phyloP scores from a whole-genome alignment of 352 stramenopile genomes.

The Phytophthora quininea region DNA sequence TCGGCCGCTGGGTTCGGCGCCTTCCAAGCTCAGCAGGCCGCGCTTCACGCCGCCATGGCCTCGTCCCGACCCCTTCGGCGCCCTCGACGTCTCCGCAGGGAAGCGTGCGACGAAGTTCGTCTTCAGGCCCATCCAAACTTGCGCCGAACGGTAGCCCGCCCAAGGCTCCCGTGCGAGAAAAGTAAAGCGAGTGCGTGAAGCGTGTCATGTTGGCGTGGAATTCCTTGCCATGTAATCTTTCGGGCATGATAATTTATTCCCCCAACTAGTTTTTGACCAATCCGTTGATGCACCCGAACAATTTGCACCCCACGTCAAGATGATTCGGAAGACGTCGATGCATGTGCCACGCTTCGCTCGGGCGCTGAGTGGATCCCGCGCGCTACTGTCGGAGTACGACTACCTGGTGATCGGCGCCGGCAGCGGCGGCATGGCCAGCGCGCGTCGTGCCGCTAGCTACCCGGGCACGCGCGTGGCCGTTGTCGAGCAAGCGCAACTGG shows the following conservation, averaged over 20 bases:
- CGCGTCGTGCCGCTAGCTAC: slow-evolving; percentile 87
- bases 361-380: slow-evolving; percentile 17
- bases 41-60: slow-evolving; percentile 45
- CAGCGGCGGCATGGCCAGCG: slow-evolving; percentile 92
- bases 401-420: slow-evolving; percentile 93
- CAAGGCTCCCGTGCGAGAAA: slow-evolving; percentile 19
- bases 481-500: slow-evolving; percentile 90
- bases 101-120: slow-evolving; percentile 12
- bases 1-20: slow-evolving; percentile 60
- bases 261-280: slow-evolving; percentile 23
- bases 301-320: slow-evolving; percentile 9
- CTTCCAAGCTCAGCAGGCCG: slow-evolving; percentile 62
- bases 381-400: slow-evolving; percentile 57
- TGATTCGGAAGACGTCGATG: slow-evolving; percentile 18
- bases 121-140: slow-evolving; percentile 5
- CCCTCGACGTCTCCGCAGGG: slow-evolving; percentile 26
- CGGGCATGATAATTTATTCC: slow-evolving; percentile 31
- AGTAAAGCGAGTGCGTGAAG: slow-evolving; percentile 23
- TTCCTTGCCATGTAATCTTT: background rate
- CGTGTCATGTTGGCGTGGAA: slow-evolving; percentile 15
- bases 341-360: slow-evolving; percentile 19
- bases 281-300: background rate
- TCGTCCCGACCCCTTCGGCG: slow-evolving; percentile 23
- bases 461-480: slow-evolving; percentile 94
- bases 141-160: slow-evolving; percentile 21